Evolutionary conservation across 1,284 basidiomycete genomes (phyloP).

Genomic region (Ganoderma leucocontextum): DNA sequence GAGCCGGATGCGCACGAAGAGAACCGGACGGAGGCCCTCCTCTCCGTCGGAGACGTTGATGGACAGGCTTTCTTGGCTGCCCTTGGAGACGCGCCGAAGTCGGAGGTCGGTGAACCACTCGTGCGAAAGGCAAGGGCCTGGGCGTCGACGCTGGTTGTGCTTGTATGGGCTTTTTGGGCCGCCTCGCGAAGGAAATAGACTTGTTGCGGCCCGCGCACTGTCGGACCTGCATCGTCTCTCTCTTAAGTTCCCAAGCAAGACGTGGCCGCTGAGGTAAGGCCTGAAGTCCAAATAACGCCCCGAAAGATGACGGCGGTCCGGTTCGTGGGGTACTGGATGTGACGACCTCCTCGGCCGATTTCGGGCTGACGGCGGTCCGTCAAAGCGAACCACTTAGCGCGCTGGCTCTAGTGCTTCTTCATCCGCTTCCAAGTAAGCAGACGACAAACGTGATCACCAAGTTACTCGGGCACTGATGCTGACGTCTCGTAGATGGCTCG

Average conservation of each 20-base stretch:
- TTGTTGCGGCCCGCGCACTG: background rate
- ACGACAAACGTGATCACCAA: background rate
- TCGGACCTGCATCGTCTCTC: background rate
- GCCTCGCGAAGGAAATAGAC: slow-evolving; percentile 22
- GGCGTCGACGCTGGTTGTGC: slow-evolving; percentile 46
- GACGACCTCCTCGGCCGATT: no score
- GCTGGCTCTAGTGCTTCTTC: no score
- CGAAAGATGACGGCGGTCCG: no score
- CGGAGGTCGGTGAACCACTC: slow-evolving; percentile 15
- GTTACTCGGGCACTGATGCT: background rate
- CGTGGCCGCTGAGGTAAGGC: background rate
- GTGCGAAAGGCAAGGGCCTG: slow-evolving; percentile 44
- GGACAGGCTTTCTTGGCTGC: slow-evolving; percentile 20
- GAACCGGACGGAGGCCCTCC: slow-evolving; percentile 3
- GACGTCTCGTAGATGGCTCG: no score
- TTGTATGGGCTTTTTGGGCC: slow-evolving; percentile 48
- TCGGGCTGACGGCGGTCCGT: no score
- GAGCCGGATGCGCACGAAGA: background rate
- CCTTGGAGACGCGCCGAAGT: slow-evolving; percentile 4
- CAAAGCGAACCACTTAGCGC: no score
- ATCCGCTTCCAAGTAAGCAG: background rate
- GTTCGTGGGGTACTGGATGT: no score
- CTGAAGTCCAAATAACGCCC: no score
- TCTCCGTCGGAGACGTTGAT: slow-evolving; percentile 8
- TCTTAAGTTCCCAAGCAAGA: background rate